A percentile compares a stretch with the other conserved stretches of the same genome.
phyloP scores from a whole-genome alignment of 2,329 filamentous ascomycete genomes.

The Amphichorda felina region DNA sequence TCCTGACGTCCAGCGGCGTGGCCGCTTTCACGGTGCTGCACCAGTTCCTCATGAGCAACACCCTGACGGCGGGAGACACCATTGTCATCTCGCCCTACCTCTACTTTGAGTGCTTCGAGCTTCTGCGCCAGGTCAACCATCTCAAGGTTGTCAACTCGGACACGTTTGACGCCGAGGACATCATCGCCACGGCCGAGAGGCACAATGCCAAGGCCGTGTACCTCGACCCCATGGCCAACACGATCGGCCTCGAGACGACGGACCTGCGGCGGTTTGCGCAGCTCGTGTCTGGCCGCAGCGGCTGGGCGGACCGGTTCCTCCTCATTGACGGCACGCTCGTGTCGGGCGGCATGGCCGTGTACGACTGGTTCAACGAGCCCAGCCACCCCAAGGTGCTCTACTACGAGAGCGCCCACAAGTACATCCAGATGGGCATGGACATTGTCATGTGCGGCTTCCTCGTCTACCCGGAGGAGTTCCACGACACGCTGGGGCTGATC shows the following conservation, averaged over 20 bases:
- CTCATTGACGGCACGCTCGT: conserved; percentile 4
- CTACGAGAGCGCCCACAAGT: conserved; percentile 5
- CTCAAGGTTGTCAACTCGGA: conserved; percentile 4
- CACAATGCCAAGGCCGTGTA: conserved; percentile 5
- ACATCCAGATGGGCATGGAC: conserved; percentile 6
- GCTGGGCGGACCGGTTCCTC: conserved; percentile 3
- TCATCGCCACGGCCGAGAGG: conserved; percentile 3
- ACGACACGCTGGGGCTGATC: conserved; percentile 3
- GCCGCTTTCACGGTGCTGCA: conserved; percentile 4
- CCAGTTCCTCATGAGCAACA: conserved; percentile 4
- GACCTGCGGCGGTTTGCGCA: conserved; percentile 3
- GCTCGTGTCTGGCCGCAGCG: background rate
- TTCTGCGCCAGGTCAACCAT: conserved; percentile 1
- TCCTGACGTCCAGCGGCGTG: conserved; percentile 4
- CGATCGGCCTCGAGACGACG: conserved; percentile 4
- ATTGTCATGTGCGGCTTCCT: conserved; percentile 5
- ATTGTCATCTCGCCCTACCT: conserved; percentile 5
- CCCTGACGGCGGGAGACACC: conserved; percentile 2
- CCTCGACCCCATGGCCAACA: conserved; percentile 5
- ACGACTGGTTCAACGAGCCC: conserved; percentile 3
- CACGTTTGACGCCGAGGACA: conserved; percentile 3
- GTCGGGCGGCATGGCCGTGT: conserved; percentile 3
- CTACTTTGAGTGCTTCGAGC: conserved; percentile 5
- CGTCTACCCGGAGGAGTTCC: conserved; percentile 4
- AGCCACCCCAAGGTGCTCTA: conserved; percentile 3